A percentile compares a stretch with the other conserved stretches of the same genome.
Conservation (phyloP, 495 filamentous ascomycete genomes). For the Massariosphaeria phaeospora region DNA sequence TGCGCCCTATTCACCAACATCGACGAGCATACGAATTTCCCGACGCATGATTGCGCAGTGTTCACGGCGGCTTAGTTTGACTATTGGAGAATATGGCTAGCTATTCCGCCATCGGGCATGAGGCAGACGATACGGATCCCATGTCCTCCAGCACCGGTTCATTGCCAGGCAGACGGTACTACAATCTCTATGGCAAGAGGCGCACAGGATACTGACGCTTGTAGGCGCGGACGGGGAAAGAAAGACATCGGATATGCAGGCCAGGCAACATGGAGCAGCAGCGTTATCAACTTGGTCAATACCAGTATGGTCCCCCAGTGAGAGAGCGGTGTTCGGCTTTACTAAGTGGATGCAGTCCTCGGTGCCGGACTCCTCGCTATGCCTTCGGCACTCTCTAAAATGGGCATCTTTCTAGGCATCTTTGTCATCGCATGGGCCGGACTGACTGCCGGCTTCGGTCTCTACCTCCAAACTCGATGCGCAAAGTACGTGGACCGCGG, state of each 20-base stretch:
- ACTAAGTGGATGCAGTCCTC: conserved; percentile 55
- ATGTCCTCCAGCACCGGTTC: conserved; percentile 42
- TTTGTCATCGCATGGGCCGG: conserved; percentile 89
- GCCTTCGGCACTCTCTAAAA: conserved; percentile 87
- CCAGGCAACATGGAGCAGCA: conserved; percentile 82
- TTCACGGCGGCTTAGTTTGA: conserved; percentile 32
- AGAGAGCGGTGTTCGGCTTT: not conserved
- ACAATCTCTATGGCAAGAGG: not conserved
- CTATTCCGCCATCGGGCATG: conserved; percentile 41
- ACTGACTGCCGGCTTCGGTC: conserved; percentile 78
- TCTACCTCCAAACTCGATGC: conserved; percentile 91
- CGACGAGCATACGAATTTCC: not conserved
- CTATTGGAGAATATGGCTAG: conserved; percentile 33
- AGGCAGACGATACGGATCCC: conserved; percentile 35
- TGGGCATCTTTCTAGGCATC: conserved; percentile 77
- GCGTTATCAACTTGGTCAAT: conserved; percentile 91
- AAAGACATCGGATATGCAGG: conserved; percentile 54
- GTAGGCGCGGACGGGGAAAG: conserved; percentile 50
- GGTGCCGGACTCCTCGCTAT: conserved; percentile 92
- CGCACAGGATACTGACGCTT: conserved; percentile 20
- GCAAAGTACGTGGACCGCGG: conserved; percentile 87
- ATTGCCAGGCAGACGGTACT: conserved; percentile 37
- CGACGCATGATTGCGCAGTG: conserved; percentile 35
- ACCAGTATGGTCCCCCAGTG: conserved; percentile 58
- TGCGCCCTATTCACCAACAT: not conserved